A percentile compares a stretch with the other conserved stretches of the same genome.
Evolutionary conservation across 768 basidiomycete species (phyloP).

Genomic region (Pisolithus orientalis): DNA sequence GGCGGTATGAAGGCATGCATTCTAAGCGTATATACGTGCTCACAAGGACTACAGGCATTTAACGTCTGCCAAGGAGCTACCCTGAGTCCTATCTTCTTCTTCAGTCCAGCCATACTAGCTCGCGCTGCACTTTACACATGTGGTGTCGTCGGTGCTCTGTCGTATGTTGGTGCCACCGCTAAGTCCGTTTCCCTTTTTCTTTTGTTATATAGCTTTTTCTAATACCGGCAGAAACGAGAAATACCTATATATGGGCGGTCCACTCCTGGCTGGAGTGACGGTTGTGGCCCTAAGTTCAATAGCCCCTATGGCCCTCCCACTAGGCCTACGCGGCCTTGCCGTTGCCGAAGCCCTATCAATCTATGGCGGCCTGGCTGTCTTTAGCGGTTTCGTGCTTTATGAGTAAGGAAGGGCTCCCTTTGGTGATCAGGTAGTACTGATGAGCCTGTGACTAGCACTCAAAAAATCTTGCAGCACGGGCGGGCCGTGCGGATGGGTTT

Average conservation of each 20-base stretch:
- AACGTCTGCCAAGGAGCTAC: slow-evolving; percentile 84
- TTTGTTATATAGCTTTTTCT: neutral
- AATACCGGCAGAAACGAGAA: slow-evolving; percentile 53
- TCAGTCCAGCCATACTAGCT: slow-evolving; percentile 77
- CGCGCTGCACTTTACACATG: slow-evolving; percentile 86
- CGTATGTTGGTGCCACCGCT: slow-evolving; percentile 86
- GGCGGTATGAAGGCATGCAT: slow-evolving; percentile 44
- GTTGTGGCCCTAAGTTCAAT: slow-evolving; percentile 83
- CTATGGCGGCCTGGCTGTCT: slow-evolving; percentile 86
- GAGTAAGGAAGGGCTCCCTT: slow-evolving; percentile 47
- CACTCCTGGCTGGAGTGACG: slow-evolving; percentile 82
- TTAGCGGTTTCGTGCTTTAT: slow-evolving; percentile 80
- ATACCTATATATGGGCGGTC: slow-evolving; percentile 82
- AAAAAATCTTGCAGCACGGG: slow-evolving; percentile 77
- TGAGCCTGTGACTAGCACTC: slow-evolving; percentile 46
- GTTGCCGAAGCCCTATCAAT: slow-evolving; percentile 72
- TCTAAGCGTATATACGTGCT: neutral
- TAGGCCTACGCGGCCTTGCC: slow-evolving; percentile 72
- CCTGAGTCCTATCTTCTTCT: slow-evolving; percentile 83
- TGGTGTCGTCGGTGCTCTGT: slow-evolving; percentile 79
- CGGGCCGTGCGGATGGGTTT: slow-evolving; percentile 63
- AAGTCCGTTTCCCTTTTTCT: slow-evolving; percentile 35
- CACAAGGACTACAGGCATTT: slow-evolving; percentile 50
- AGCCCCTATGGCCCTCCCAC: slow-evolving; percentile 84
- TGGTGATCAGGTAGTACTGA: neutral